Evolutionary conservation across 2,329 filamentous ascomycete genomes (phyloP).

Genomic region (Diaporthe velutina): DNA sequence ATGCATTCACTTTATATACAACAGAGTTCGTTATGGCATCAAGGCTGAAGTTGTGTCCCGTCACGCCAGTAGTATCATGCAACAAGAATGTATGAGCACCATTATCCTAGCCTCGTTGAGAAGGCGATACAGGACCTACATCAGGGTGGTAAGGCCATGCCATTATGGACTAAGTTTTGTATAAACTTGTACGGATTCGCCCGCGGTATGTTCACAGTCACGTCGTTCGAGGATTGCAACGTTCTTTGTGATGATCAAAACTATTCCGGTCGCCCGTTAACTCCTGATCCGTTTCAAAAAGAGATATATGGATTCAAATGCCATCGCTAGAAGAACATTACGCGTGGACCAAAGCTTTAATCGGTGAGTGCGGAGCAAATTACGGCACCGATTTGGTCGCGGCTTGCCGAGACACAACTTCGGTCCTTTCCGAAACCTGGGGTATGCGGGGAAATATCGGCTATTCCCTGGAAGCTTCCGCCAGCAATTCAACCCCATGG

Average conservation of each 20-base stretch:
- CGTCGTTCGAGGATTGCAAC: too few species aligned
- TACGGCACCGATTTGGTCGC: not conserved
- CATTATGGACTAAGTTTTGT: not conserved
- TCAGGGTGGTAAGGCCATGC: not conserved
- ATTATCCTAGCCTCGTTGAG: too few species aligned
- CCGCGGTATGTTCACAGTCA: not conserved
- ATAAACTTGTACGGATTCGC: not conserved
- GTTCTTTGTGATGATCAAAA: not conserved
- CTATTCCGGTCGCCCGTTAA: not conserved
- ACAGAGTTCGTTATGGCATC: too few species aligned
- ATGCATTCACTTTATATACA: not conserved
- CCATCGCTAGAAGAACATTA: not conserved
- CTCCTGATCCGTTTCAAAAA: not conserved
- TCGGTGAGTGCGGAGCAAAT: not conserved
- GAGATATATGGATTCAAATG: conserved; percentile 5
- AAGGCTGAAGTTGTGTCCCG: not conserved
- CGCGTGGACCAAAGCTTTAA: not conserved
- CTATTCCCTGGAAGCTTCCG: conserved; percentile 6
- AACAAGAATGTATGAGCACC: accelerated
- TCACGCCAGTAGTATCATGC: not conserved
- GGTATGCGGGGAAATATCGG: not conserved
- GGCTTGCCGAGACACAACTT: not conserved
- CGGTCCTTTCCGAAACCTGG: conserved; percentile 5
- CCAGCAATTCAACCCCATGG: not conserved
- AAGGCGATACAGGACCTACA: not conserved